Base-by-base conservation (phyloP, 805 yeast species). In the Saturnispora quitensis region DNA sequence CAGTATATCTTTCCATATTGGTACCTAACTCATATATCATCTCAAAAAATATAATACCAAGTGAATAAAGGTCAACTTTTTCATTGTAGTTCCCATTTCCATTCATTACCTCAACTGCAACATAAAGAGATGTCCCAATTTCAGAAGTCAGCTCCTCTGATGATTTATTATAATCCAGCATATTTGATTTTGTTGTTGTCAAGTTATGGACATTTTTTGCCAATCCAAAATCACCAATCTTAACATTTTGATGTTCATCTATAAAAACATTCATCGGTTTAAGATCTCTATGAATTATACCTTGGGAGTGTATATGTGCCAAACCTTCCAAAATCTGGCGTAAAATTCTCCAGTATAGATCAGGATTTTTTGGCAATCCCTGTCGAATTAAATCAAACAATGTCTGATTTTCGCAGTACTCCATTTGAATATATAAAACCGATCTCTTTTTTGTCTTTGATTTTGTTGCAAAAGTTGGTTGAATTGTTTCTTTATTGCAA, bases 241-340 rank as follows among this genome's bases (percentile, higher is more conserved):
- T 93, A 53, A 93, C 82, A 62, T 91, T 89, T 58, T 86, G 82
- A 1, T 86, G 78, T 57, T 85, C 86, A 66, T 93, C 99, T 59
- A 93, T 89, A 71, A 93, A 93, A 63, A 93, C 88, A 64, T 93
- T 93, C 77, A 87, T 86, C 1, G 99, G 98, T 65, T 93, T 93
- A 59, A 93, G 74, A 64, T 93, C 99, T 53, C 99, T 75, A 68
- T 93, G 99, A 56, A 93, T 90, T 47, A 91, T 89, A 1, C 97
- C 97, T 63, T 88, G 95, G 0, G 89, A 76, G 62, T 93, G 99
- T 45, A 93, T 90, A 63, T 91, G 93, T 13, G 85, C 80, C 43
- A 93, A 74, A 0, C 97, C 99, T 60, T 91, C 97, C 24, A 90
- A 68, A 3, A 90, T 78, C 63, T 91, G 97, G 43, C 96, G 74